phyloP scores from a whole-genome alignment of 1,284 basidiomycete species.

The Ustilago vetiveriae region DNA sequence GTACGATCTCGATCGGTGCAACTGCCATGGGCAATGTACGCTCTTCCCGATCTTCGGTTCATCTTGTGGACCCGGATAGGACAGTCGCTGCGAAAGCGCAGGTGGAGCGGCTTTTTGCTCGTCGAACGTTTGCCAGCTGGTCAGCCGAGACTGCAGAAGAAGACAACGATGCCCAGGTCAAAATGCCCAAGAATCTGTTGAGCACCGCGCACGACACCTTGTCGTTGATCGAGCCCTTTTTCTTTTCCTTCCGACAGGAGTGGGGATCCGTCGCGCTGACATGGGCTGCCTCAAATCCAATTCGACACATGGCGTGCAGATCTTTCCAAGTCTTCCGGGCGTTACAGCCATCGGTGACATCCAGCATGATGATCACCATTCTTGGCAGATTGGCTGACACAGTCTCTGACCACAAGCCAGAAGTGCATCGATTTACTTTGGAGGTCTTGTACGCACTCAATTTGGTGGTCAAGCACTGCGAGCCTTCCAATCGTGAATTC shows the following conservation, averaged over 20 bases:
- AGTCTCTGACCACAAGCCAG: conserved; percentile 76
- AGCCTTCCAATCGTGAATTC: conserved; percentile 73
- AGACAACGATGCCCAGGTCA: conserved; percentile 27
- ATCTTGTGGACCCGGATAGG: conserved; percentile 21
- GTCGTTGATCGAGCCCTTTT: conserved; percentile 29
- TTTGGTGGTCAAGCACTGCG: conserved; percentile 74
- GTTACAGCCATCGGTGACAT: conserved; percentile 78
- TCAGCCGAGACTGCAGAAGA: conserved; percentile 22
- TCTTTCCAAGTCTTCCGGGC: conserved; percentile 90
- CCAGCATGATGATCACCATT: conserved; percentile 80
- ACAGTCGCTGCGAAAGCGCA: conserved; percentile 28
- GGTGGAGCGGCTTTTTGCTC: conserved; percentile 32
- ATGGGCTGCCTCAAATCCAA: conserved; percentile 88
- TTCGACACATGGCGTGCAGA: conserved; percentile 84
- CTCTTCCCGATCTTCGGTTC: conserved; percentile 7
- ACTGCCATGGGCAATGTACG: conserved; percentile 6
- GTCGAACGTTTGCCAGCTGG: conserved; percentile 35
- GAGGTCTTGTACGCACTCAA: conserved; percentile 84
- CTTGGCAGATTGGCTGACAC: conserved; percentile 86
- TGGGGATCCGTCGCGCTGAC: conserved; percentile 84
- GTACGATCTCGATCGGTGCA: conserved; percentile 35
- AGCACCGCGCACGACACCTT: conserved; percentile 30
- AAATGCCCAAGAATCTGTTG: conserved; percentile 37
- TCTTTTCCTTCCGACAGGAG: conserved; percentile 72
- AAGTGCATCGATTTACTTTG: conserved; percentile 82